Conservation (phyloP, 2,329 filamentous ascomycete species). For the Calonectria pseudoturangicola region DNA sequence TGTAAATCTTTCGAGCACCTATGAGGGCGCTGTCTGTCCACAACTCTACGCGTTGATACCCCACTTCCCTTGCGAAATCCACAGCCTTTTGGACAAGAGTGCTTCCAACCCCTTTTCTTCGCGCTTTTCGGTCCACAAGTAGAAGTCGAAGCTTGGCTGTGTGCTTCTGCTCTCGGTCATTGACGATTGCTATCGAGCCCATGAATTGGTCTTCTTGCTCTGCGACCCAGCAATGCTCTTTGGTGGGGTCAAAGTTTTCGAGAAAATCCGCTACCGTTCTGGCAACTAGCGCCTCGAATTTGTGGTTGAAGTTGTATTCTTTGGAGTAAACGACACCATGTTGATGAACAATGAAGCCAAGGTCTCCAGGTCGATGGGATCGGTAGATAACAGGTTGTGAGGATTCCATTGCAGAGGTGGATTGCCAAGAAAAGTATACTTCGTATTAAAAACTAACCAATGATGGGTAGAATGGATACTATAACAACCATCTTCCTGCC, state of each 20-base stretch:
- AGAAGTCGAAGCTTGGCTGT: slow-evolving; percentile 52
- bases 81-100: slow-evolving; percentile 15
- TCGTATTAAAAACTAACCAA: not conserved
- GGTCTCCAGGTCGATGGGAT: slow-evolving; percentile 25
- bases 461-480: not conserved
- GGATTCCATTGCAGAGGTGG: not conserved
- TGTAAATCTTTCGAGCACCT: slow-evolving; percentile 24
- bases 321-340: slow-evolving; percentile 51
- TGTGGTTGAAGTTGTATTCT: slow-evolving; percentile 46
- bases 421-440: too few relatives aligned
- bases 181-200: slow-evolving; percentile 52
- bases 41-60: slow-evolving; percentile 11
- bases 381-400: slow-evolving; percentile 18
- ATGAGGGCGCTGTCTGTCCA: slow-evolving; percentile 9
- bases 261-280: slow-evolving; percentile 53
- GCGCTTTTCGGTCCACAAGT: slow-evolving; percentile 47
- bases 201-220: slow-evolving; percentile 50
- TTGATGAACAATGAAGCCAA: slow-evolving; percentile 53
- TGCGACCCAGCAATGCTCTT: slow-evolving; percentile 56
- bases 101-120: slow-evolving; percentile 12
- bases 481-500: not conserved
- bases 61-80: slow-evolving; percentile 21
- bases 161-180: slow-evolving; percentile 37
- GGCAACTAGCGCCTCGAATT: slow-evolving; percentile 50
- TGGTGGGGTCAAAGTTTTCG: slow-evolving; percentile 45